Evolutionary conservation across 2,329 filamentous ascomycete genomes (phyloP).

Genomic region (Fusarium sp.): DNA sequence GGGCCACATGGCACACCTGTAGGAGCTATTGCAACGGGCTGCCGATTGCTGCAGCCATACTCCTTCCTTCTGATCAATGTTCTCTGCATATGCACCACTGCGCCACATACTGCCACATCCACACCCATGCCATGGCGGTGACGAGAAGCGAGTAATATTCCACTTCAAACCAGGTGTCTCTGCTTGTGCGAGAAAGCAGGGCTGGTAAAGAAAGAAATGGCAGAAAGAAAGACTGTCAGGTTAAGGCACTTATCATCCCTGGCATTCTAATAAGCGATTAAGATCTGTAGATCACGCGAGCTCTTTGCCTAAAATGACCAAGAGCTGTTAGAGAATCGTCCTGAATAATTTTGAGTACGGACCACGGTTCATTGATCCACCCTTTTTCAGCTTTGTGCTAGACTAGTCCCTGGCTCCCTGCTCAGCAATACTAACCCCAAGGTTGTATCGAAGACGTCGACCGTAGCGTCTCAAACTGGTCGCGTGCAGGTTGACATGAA

Average conservation of each 20-base stretch:
- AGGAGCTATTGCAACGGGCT: neutral
- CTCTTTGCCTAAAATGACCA: constrained; percentile 8
- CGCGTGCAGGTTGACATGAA: constrained; percentile 1
- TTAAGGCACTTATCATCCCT: neutral
- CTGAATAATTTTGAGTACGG: constrained; percentile 2
- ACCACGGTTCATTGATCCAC: neutral
- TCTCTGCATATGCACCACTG: neutral
- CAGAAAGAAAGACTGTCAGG: neutral
- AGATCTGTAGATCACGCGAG: constrained; percentile 21
- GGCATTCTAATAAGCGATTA: constrained; percentile 4
- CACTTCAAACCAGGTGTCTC: neutral
- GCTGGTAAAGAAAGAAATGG: neutral
- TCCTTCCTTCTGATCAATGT: neutral
- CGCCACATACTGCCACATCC: neutral
- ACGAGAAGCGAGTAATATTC: neutral
- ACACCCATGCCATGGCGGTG: neutral
- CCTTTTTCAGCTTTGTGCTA: constrained; percentile 1
- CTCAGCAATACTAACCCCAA: neutral
- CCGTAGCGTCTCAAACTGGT: constrained; percentile 14
- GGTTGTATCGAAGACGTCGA: neutral
- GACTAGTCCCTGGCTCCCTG: neutral
- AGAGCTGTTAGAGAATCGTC: constrained; percentile 3
- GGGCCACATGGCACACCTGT: constrained; percentile 1
- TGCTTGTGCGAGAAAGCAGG: neutral
- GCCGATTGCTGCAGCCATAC: neutral